Evolutionary conservation across 805 yeast genomes (phyloP).

Genomic region (Candida quercuum): DNA sequence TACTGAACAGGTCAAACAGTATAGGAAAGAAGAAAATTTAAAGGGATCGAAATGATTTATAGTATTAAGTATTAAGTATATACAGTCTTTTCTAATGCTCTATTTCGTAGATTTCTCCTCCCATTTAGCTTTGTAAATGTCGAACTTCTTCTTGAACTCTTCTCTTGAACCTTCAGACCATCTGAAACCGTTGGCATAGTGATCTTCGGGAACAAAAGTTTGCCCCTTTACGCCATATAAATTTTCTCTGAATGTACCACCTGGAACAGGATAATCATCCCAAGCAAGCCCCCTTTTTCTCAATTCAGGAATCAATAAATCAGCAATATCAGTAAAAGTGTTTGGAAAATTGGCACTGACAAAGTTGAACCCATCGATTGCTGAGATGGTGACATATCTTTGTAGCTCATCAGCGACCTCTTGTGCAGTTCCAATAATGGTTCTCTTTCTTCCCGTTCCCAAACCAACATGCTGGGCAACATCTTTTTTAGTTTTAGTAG

Average conservation of each 20-base stretch:
- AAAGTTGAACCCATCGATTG: constrained; percentile 39
- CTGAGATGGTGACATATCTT: constrained; percentile 33
- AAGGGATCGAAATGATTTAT: background rate
- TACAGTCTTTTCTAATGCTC: background rate
- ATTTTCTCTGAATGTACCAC: constrained; percentile 31
- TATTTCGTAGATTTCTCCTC: background rate
- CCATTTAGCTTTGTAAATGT: background rate
- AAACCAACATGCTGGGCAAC: constrained; percentile 21
- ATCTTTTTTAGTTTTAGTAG: constrained; percentile 16
- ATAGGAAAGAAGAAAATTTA: background rate
- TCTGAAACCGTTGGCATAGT: constrained; percentile 12
- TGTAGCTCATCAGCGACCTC: constrained; percentile 36
- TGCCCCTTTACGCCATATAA: constrained; percentile 20
- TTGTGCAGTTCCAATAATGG: constrained; percentile 28
- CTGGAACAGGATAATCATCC: constrained; percentile 30
- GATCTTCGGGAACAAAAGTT: constrained; percentile 12
- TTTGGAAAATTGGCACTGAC: constrained; percentile 31
- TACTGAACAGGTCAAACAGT: constrained; percentile 9
- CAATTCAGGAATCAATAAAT: constrained; percentile 31
- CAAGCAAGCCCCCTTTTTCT: constrained; percentile 28
- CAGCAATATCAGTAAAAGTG: constrained; percentile 32
- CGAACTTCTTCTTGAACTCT: constrained; percentile 20
- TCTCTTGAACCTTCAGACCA: constrained; percentile 23
- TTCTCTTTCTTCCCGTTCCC: constrained; percentile 23
- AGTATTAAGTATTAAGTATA: background rate